phyloP scores from a whole-genome alignment of 1,284 basidiomycete genomes.

The Waitea zeae region DNA sequence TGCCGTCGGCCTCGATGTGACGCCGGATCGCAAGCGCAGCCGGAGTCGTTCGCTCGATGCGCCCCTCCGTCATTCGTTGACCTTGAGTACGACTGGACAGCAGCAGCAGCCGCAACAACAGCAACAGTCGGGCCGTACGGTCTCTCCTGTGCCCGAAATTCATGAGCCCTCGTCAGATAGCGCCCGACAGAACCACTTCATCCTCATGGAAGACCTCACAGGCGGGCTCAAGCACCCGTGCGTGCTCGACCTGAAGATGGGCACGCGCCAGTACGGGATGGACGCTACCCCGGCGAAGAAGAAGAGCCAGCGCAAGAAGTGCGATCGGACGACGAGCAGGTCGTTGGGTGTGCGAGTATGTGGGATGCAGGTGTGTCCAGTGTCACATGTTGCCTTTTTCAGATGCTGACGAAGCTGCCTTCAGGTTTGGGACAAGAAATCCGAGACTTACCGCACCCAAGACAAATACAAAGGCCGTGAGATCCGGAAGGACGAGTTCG shows the following conservation, averaged over 20 bases:
- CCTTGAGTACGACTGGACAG: no score
- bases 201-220: slow-evolving; percentile 97
- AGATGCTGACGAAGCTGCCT: slow-evolving; percentile 1
- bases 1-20: no score
- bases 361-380: slow-evolving; percentile 87
- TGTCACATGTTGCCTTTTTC: background rate
- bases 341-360: slow-evolving; percentile 87
- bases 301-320: slow-evolving; percentile 96
- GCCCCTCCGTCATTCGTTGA: slow-evolving; percentile 2
- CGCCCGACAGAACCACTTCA: slow-evolving; percentile 91
- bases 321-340: slow-evolving; percentile 88
- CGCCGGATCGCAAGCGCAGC: slow-evolving; percentile 25
- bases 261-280: slow-evolving; percentile 94
- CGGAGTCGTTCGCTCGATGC: slow-evolving; percentile 34
- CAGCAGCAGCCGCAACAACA: slow-evolving; percentile 10
- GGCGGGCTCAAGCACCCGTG: slow-evolving; percentile 89
- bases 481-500: slow-evolving; percentile 75
- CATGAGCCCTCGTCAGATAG: slow-evolving; percentile 24
- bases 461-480: slow-evolving; percentile 96
- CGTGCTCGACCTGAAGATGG: slow-evolving; percentile 98
- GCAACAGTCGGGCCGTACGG: slow-evolving; percentile 15
- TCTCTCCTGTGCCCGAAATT: slow-evolving; percentile 10
- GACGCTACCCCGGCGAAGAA: slow-evolving; percentile 89
- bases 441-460: slow-evolving; percentile 76
- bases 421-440: slow-evolving; percentile 81